phyloP scores from a whole-genome alignment of 768 basidiomycete genomes.

The Suillus occidentalis region DNA sequence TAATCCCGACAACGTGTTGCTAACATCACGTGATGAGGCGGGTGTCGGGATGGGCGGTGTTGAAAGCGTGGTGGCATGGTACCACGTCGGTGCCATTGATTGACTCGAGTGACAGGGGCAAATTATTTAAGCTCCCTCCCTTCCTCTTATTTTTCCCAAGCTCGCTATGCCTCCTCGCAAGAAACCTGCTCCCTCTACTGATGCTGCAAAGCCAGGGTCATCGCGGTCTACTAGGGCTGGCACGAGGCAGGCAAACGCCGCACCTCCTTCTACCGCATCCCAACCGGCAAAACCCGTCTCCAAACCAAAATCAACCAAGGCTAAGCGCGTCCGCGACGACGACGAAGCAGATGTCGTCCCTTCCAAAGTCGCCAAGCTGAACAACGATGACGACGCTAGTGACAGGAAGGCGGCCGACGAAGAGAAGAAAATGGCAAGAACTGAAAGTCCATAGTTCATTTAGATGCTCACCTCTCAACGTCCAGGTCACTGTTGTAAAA shows the following conservation, averaged over 20 bases:
- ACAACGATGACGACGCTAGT: constrained; percentile 25
- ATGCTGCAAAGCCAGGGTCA: constrained; percentile 16
- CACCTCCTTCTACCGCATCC: constrained; percentile 20
- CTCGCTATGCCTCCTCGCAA: constrained; percentile 46
- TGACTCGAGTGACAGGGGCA: not conserved
- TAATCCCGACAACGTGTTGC: not conserved
- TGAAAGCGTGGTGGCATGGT: not conserved
- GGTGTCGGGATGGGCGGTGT: constrained; percentile 2
- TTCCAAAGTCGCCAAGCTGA: constrained; percentile 21
- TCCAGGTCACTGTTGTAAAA: constrained; percentile 48
- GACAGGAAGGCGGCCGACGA: constrained; percentile 27
- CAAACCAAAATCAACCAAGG: constrained; percentile 27
- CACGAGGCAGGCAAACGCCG: constrained; percentile 23
- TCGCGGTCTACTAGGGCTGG: constrained; percentile 37
- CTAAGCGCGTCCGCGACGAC: constrained; percentile 21
- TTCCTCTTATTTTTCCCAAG: not conserved
- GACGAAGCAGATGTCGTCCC: constrained; percentile 9
- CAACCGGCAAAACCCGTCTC: constrained; percentile 22
- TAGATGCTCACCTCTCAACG: constrained; percentile 13
- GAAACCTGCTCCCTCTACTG: constrained; percentile 34
- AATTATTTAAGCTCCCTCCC: not conserved
- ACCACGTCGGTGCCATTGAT: not conserved
- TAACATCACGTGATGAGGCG: not conserved
- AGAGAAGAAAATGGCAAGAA: constrained; percentile 43
- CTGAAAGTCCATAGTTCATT: not conserved